Base-by-base conservation (phyloP, 768 basidiomycete genomes). In the Filobasidium floriforme region DNA sequence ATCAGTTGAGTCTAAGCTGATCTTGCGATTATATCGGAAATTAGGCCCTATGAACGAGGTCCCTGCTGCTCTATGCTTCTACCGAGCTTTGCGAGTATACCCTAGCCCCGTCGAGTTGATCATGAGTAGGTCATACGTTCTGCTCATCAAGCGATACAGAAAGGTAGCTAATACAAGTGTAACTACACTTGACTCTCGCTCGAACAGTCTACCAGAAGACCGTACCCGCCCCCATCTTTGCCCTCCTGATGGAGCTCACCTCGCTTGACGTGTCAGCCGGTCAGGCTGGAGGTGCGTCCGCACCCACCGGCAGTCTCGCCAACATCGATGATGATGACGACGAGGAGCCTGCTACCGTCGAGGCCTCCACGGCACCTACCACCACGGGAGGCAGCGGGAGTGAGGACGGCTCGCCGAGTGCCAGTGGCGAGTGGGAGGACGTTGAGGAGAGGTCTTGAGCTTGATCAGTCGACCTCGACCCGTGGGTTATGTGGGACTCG, bases 101-200 rank as follows among this genome's bases (percentile, higher is more conserved):
- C 96, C 96, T 60, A 86, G 89, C 37, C 91, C 93, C 0, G 86
- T 91, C 40, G 96, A 98, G 79, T 85, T 98, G 71, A 88, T 99
- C 73, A 85, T 88, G 78, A 93, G 77, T 79, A 41, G 71, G 77
- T 74, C 10, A 15, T 62, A 41, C 37, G 7, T 32, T 19, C 40
- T 1, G 37, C 40, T 43, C n/a, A 14, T n/a, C 49, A 10, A 40
- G 41, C 18, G 22, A 29, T 60, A 22, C 9, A 57, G 26, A 7
- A 22, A n/a, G n/a, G 55, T 22, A 15, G 15, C 41, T 60, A n/a
- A n/a, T 44, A 43, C 19, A 29, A 1, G 7, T 55, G 29, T 68
- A 4, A 12, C 59, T 18, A n/a, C 19, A 3, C 1, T 24, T 19
- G 29, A 26, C 1, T 1, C 15, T 26, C n/a, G 2, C 14, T 15